Base-by-base conservation (phyloP, 2,329 filamentous ascomycete species). In the Fusarium vanettenii region DNA sequence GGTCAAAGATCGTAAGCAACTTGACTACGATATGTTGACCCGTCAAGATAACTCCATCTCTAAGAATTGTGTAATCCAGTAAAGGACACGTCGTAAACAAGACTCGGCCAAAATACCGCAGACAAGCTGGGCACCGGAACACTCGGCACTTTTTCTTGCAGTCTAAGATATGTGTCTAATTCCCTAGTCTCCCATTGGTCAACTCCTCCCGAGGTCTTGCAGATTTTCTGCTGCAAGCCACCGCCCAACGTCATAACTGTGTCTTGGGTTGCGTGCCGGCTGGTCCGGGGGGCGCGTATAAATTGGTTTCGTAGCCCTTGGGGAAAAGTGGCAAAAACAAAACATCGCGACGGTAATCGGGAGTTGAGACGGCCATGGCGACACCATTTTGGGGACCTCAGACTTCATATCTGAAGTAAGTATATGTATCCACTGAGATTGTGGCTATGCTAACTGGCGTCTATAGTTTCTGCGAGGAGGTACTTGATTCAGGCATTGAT, bases 371-470 rank as follows among this genome's bases (percentile, higher is more conserved):
- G 18, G 9, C n/a, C 39, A 74, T 74, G 72, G 31, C 27, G 25
- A 25, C 70, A 25, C 77, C 78, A 1, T 81, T 81, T 27, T 82
- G 80, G 80, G 80, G 80, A 45, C 61, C 73, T 4, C 79, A 79
- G 73, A 82, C 80, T 52, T 82, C 80, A 0, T 80, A 82, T 65
- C 14, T 82, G 0, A 82, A 82, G 80, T 82, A 69, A 4, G 78
- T 75, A 1, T 14, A 1, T 20, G 3, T 1, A n/a, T 0, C 6
- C 2, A 35, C 33, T 48, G 2, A 0, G 3, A 13, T 9, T 8
- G 8, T 29, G 22, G 18, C 6, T 3, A 29, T 16, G 22, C 55
- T 45, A 6, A 35, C 64, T 59, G 11, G 64, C 1, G 18, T 10
- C 6, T 6, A 0, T 18, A 81, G 79, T 52, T 81, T 81, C 60